Percentiles rank a stretch among this genome's conserved stretches.
phyloP scores from a whole-genome alignment of 2,329 filamentous ascomycete species.

The Arthrobotrys conoides region DNA sequence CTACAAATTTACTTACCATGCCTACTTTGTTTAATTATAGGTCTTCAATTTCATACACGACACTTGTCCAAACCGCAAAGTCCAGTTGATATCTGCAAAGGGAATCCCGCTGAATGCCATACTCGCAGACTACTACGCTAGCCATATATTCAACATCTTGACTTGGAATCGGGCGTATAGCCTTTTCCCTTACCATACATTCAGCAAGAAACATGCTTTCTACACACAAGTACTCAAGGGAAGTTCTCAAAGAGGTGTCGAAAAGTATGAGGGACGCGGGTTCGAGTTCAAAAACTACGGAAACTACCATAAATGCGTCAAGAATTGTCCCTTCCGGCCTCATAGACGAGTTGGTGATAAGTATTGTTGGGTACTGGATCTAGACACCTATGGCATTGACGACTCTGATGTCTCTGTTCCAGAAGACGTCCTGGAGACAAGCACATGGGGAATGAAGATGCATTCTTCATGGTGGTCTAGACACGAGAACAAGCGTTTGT shows the following conservation, averaged over 20 bases:
- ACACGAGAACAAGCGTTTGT: slow-evolving; percentile 14
- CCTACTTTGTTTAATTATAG: not conserved
- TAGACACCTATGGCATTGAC: slow-evolving; percentile 44
- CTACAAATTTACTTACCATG: not conserved
- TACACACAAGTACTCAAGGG: slow-evolving; percentile 13
- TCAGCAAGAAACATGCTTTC: slow-evolving; percentile 28
- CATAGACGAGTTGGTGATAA: slow-evolving; percentile 50
- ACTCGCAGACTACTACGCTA: slow-evolving; percentile 51
- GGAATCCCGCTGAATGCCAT: slow-evolving; percentile 26
- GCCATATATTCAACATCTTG: slow-evolving; percentile 56
- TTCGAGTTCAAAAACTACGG: slow-evolving; percentile 35
- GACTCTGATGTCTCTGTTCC: slow-evolving; percentile 1
- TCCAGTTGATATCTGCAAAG: slow-evolving; percentile 42
- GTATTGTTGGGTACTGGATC: slow-evolving; percentile 48
- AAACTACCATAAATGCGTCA: slow-evolving; percentile 36
- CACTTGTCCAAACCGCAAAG: slow-evolving; percentile 5
- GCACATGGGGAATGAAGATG: slow-evolving; percentile 53
- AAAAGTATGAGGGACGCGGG: slow-evolving; percentile 45
- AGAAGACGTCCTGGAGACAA: slow-evolving; percentile 24
- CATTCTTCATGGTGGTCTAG: slow-evolving; percentile 41
- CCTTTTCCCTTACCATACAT: slow-evolving; percentile 55
- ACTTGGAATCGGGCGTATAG: slow-evolving; percentile 54
- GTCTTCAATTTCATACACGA: slow-evolving; percentile 49
- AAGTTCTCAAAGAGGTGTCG: not conserved
- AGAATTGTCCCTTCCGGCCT: slow-evolving; percentile 43